Conservation (phyloP, 495 filamentous ascomycete species). For the Penicillium verhagenii region DNA sequence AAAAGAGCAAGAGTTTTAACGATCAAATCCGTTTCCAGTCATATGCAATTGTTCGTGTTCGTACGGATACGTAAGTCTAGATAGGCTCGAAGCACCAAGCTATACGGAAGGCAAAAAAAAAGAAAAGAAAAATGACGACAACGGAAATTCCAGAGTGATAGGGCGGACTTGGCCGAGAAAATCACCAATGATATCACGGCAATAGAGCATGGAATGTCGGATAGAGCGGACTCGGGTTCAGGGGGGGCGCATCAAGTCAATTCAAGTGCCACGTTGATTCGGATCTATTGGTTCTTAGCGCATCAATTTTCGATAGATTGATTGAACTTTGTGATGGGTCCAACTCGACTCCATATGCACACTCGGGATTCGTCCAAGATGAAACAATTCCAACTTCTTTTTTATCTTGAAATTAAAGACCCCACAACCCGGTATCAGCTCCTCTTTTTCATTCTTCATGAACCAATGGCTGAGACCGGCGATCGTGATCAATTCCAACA, state of each 20-base stretch:
- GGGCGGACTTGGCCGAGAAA: conserved; percentile 1
- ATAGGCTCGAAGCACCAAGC: too few species aligned
- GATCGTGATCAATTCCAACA: conserved; percentile 4
- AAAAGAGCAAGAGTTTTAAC: neutral
- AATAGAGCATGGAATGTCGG: conserved; percentile 8
- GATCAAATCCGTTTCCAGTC: too few species aligned
- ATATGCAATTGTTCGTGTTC: too few species aligned
- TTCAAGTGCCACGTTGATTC: neutral
- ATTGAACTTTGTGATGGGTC: conserved; percentile 16
- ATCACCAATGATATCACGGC: conserved; percentile 10
- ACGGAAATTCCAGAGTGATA: neutral
- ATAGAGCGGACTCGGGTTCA: neutral
- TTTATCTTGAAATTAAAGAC: neutral
- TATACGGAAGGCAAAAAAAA: neutral
- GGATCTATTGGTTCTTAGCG: conserved; percentile 4
- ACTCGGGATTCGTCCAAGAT: neutral
- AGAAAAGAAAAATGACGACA: conserved; percentile 1
- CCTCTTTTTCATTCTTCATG: conserved; percentile 5
- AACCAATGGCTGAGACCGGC: conserved; percentile 5
- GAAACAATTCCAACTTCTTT: conserved; percentile 10
- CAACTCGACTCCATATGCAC: neutral
- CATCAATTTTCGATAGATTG: neutral
- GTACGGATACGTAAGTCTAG: too few species aligned
- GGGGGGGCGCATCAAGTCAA: neutral
- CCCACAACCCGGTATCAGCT: conserved; percentile 1